These are phyloP conservation scores for Fusarium pininemorale DNA, from an alignment of 2,329 filamentous ascomycete species.

Conservation along the genomic window DNA sequence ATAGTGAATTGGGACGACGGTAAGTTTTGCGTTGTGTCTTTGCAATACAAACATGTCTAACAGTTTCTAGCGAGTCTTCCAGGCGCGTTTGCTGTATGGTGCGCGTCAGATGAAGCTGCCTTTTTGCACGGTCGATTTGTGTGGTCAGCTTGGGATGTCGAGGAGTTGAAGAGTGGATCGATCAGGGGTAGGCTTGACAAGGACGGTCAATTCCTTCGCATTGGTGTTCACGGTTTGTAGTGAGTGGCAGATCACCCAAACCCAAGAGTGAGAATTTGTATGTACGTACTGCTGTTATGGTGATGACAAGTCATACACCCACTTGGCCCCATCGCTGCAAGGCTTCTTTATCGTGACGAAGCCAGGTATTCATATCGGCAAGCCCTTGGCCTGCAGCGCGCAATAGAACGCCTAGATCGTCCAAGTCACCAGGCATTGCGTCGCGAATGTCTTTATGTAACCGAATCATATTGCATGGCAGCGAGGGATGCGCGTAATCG, in stretches of 20 bases:
- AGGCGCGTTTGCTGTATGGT: neutral
- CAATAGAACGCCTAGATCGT: neutral
- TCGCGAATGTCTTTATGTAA: neutral
- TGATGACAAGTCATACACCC: neutral
- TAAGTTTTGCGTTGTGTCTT: neutral
- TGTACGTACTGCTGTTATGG: neutral
- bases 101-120: neutral
- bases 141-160: conserved; percentile 3
- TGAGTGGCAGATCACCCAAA: neutral
- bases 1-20: neutral
- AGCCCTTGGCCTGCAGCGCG: neutral
- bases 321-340: neutral
- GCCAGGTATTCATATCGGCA: neutral
- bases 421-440: neutral
- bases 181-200: neutral
- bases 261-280: neutral
- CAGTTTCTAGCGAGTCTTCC: neutral
- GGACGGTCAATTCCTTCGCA: neutral
- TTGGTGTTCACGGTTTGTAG: neutral
- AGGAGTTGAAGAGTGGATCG: neutral
- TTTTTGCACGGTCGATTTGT: conserved; percentile 2
- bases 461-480: neutral
- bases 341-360: neutral
- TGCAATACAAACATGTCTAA: neutral
- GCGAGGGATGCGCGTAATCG: neutral